Evolutionary conservation across 1,284 basidiomycete genomes (phyloP), one percentile per base, ranked within the genome.

Genomic region (Cryptococcus amylolentus): DNA sequence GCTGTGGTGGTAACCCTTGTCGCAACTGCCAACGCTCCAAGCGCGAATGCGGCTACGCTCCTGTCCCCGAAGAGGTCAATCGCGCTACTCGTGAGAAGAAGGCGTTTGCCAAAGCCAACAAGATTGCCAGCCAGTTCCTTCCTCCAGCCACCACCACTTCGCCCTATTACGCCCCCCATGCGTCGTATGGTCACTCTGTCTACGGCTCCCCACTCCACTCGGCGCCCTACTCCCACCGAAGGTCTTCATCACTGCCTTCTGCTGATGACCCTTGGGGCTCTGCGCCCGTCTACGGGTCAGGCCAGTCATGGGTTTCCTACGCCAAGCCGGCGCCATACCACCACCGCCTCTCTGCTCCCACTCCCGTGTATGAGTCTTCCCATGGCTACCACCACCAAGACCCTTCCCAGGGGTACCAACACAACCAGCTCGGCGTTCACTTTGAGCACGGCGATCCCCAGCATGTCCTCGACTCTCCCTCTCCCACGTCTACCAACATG

Each of bases 11-110:
- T 14, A 43, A 65, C 13, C 72, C 75, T 10, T 78, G 77, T 51
- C 60, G 70, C 38, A 77, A 77, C 67, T 78, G 77, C 63, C 64
- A 65, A 8, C 71, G 74, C 14, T 68, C 73, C 5, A 66, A 70
- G 42, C 70, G 73, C 27, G 57, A 60, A 2, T 78, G 77, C 61
- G 73, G 72, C 39, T 77, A 77, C 58, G 67, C 71, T 14, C 72
- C 75, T 6, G 75, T 78, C 12, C 71, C 77, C 18, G 73, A 77
- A 56, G 73, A 76, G 57, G 69, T 73, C 49, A 77, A 76, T 65
- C 65, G 69, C 20, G 70, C 70, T 14, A 75, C 73, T 4, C 62
- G 73, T 20, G 70, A 75, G 62, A 74, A 72, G 64, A 76, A 76
- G 58, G 73, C 73, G 2, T 51, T 68, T 2, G 67, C 72, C 28